Conservation (phyloP, 768 basidiomycete species). For the Trametes villosa region DNA sequence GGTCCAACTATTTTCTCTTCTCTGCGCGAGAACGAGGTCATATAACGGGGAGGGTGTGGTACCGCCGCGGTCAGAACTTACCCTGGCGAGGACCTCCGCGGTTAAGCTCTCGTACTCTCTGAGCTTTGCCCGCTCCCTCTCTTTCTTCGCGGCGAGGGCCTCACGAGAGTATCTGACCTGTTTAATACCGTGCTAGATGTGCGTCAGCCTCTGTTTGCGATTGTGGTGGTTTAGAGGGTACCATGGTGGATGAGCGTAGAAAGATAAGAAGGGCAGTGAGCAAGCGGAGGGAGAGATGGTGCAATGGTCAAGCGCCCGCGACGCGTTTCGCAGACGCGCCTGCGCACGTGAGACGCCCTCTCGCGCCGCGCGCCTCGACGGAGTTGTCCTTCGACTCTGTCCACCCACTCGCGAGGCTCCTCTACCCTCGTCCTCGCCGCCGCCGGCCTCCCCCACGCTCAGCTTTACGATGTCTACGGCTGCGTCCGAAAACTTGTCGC, state of each 20-base stretch:
- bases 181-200: conserved; percentile 69
- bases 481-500: conserved; percentile 50
- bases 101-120: conserved; percentile 73
- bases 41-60: conserved; percentile 13
- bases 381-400: too few species aligned
- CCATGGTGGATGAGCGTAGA: conserved; percentile 11
- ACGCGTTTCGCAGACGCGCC: conserved; percentile 14
- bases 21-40: conserved; percentile 49
- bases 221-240: background rate
- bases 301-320: conserved; percentile 9
- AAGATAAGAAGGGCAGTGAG: conserved; percentile 8
- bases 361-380: conserved; percentile 12
- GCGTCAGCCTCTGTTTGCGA: background rate
- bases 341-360: conserved; percentile 15
- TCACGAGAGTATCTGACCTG: conserved; percentile 61
- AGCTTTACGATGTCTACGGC: conserved; percentile 54
- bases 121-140: conserved; percentile 77
- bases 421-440: background rate
- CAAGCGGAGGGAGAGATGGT: conserved; percentile 13
- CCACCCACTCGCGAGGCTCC: background rate
- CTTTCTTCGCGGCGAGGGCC: conserved; percentile 65
- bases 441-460: background rate
- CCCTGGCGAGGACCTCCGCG: conserved; percentile 65
- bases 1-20: conserved; percentile 67
- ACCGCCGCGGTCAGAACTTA: conserved; percentile 32